Evolutionary conservation across 768 basidiomycete genomes (phyloP).

Genomic region (Epithele typhae): DNA sequence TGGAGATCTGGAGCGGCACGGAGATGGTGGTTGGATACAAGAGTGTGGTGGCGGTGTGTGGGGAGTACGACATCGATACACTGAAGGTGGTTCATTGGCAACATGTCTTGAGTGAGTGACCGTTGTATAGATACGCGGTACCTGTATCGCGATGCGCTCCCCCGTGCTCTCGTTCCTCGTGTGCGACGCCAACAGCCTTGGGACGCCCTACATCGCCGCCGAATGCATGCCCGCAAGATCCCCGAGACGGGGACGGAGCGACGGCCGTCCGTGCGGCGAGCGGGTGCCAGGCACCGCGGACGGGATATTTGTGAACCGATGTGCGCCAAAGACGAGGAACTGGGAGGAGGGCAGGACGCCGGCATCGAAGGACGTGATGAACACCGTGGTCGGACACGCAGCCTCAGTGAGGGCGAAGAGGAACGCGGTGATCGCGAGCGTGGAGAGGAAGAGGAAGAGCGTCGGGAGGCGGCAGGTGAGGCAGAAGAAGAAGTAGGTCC

Average conservation of each 20-base stretch:
- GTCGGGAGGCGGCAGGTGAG: conserved; percentile 62
- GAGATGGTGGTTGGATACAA: too few relatives aligned
- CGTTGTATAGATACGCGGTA: neutral
- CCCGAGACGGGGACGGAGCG: neutral
- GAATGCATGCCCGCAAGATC: neutral
- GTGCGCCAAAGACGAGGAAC: conserved; percentile 55
- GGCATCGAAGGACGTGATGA: conserved; percentile 51
- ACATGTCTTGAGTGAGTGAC: too few relatives aligned
- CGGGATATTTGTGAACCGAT: conserved; percentile 14
- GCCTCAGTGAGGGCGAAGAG: conserved; percentile 56
- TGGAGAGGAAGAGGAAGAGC: conserved; percentile 53
- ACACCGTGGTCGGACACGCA: conserved; percentile 59
- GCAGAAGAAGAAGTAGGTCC: conserved; percentile 63
- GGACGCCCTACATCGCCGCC: too few relatives aligned
- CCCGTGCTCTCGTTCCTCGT: neutral
- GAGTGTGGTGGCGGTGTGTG: too few relatives aligned
- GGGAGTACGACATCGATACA: too few relatives aligned
- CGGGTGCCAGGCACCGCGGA: conserved; percentile 4
- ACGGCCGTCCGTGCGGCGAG: neutral
- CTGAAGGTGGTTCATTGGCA: too few relatives aligned
- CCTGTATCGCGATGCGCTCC: conserved; percentile 6
- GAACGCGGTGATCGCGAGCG: conserved; percentile 54
- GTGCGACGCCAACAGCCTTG: neutral
- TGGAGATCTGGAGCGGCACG: too few relatives aligned
- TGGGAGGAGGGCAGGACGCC: conserved; percentile 61